phyloP scores from a whole-genome alignment of 345 rosid species.

The Microcos paniculata region DNA sequence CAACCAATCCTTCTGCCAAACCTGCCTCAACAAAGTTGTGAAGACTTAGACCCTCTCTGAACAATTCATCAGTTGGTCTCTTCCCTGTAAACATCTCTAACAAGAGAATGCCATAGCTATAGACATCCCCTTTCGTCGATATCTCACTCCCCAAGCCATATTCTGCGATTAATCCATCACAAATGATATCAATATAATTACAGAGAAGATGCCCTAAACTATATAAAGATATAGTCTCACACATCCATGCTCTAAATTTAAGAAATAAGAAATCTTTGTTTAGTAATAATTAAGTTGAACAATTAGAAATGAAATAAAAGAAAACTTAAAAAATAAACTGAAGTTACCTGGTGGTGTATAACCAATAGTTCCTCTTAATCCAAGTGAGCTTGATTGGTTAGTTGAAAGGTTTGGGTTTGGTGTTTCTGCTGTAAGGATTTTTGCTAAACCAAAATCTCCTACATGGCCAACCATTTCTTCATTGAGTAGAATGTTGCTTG shows the following conservation, averaged over 20 bases:
- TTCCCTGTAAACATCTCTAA: constrained; percentile 31
- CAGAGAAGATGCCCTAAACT: background rate
- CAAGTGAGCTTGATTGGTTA: constrained; percentile 8
- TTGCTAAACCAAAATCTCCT: too few species aligned
- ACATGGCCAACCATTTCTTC: too few species aligned
- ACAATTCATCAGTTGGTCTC: constrained; percentile 26
- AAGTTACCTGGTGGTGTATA: constrained; percentile 31
- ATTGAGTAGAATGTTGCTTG: too few species aligned
- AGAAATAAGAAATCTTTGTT: too few species aligned
- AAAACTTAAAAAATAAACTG: background rate
- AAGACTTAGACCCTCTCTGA: constrained; percentile 24
- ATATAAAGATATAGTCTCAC: background rate
- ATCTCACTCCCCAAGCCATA: constrained; percentile 31
- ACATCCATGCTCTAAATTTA: background rate
- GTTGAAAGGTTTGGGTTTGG: background rate
- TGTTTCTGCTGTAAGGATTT: background rate
- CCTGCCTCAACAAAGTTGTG: constrained; percentile 19
- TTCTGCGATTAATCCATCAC: constrained; percentile 18
- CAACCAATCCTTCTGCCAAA: constrained; percentile 14
- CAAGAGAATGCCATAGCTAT: constrained; percentile 33
- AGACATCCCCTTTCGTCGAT: constrained; percentile 28
- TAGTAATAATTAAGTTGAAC: too few species aligned
- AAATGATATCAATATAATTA: background rate
- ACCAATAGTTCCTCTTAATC: constrained; percentile 21
- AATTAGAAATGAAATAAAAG: too few species aligned